Conservation (phyloP, 805 yeast species). For the Lipomyces starkeyi region DNA sequence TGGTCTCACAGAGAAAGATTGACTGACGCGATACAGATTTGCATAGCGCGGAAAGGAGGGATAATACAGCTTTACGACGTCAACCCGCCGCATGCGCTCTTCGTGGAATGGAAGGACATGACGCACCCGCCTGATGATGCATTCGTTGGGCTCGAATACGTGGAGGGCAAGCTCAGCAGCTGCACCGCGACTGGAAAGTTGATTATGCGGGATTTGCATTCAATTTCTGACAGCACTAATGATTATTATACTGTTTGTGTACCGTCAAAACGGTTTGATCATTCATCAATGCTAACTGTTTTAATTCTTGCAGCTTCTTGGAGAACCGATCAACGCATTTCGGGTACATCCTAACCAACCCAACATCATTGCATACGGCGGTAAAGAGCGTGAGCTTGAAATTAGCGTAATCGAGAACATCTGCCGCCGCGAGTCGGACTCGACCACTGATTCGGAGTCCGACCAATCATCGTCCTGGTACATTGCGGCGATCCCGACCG, state of each 20-base stretch:
- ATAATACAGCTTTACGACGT: constrained; percentile 36
- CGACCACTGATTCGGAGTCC: neutral
- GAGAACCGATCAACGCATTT: constrained; percentile 58
- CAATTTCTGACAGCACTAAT: constrained; percentile 24
- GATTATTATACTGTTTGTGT: constrained; percentile 19
- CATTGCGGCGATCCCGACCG: constrained; percentile 11
- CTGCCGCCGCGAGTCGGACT: constrained; percentile 3
- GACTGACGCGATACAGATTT: constrained; percentile 18
- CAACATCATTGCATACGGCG: constrained; percentile 78
- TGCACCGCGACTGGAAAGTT: constrained; percentile 47
- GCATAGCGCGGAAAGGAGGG: constrained; percentile 43
- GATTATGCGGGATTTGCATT: constrained; percentile 42
- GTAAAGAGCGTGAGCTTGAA: constrained; percentile 77
- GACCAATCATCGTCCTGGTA: constrained; percentile 12
- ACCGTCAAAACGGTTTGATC: neutral
- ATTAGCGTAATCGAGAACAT: constrained; percentile 23
- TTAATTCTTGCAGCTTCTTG: constrained; percentile 42
- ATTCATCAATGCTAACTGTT: constrained; percentile 25
- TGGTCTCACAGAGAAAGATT: neutral
- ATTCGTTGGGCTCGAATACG: constrained; percentile 38
- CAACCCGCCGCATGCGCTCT: constrained; percentile 33
- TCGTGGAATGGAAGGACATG: constrained; percentile 29
- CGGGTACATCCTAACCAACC: constrained; percentile 54
- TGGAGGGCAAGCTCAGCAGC: constrained; percentile 32
- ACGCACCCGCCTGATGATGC: constrained; percentile 26